phyloP scores from a whole-genome alignment of 2,329 filamentous ascomycete genomes.

The Aspergillus neotritici region DNA sequence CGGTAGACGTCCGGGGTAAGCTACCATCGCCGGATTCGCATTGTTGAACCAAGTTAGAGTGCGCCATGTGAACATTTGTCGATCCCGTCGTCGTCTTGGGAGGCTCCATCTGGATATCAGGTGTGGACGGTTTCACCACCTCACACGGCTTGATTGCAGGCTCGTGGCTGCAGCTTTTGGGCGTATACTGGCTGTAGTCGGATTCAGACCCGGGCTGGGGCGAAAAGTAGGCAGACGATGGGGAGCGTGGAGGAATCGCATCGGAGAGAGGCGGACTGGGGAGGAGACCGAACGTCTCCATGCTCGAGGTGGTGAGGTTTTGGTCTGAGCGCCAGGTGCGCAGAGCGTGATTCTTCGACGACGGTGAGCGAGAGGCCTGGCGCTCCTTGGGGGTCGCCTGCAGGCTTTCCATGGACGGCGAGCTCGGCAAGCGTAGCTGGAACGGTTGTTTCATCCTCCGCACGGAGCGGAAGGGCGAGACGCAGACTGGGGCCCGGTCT shows the following conservation, averaged over 20 bases:
- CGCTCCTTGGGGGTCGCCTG: slow-evolving; percentile 17
- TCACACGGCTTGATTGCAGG: slow-evolving; percentile 9
- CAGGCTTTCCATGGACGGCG: slow-evolving; percentile 28
- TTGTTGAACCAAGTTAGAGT: slow-evolving; percentile 27
- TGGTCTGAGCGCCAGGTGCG: slow-evolving; percentile 35
- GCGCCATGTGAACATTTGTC: slow-evolving; percentile 30
- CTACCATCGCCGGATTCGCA: slow-evolving; percentile 17
- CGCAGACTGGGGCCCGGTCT: slow-evolving; percentile 22
- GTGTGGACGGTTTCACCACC: slow-evolving; percentile 14
- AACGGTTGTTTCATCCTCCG: slow-evolving; percentile 38
- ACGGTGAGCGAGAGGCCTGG: slow-evolving; percentile 12
- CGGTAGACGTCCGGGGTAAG: slow-evolving; percentile 7
- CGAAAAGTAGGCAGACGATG: slow-evolving; percentile 26
- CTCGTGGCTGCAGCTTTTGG: slow-evolving; percentile 7
- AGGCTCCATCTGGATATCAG: slow-evolving; percentile 5
- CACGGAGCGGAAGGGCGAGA: slow-evolving; percentile 37
- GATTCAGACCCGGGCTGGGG: slow-evolving; percentile 15
- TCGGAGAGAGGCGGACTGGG: slow-evolving; percentile 36
- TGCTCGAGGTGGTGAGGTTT: slow-evolving; percentile 25
- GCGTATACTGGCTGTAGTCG: slow-evolving; percentile 10
- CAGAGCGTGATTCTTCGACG: slow-evolving; percentile 21
- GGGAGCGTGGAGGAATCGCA: slow-evolving; percentile 21
- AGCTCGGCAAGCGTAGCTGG: slow-evolving; percentile 31
- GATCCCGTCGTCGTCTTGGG: slow-evolving; percentile 12
- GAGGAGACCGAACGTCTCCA: slow-evolving; percentile 32